phyloP scores from a whole-genome alignment of 1,284 basidiomycete species.

The Apiotrichum gamsii region DNA sequence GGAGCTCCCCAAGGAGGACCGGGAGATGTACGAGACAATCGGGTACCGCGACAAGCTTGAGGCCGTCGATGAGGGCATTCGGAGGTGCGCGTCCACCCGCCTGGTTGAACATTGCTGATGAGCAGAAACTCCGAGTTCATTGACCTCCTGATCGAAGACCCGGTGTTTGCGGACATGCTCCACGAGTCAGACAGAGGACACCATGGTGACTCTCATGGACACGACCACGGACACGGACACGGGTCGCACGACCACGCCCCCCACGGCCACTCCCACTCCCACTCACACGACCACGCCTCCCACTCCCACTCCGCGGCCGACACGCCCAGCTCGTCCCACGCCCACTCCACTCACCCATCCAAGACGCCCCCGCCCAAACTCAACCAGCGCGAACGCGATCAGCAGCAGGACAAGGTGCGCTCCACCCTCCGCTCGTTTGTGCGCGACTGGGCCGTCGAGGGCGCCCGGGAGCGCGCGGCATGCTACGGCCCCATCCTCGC shows the following conservation, averaged over 20 bases:
- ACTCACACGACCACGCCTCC: neutral
- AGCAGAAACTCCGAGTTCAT: slow-evolving; percentile 45
- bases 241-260: slow-evolving; percentile 14
- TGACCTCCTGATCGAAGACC: slow-evolving; percentile 44
- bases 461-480: slow-evolving; percentile 63
- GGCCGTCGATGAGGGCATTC: slow-evolving; percentile 47
- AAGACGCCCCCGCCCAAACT: slow-evolving; percentile 13
- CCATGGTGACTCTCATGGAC: slow-evolving; percentile 9
- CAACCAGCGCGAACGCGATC: slow-evolving; percentile 27
- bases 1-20: slow-evolving; percentile 35
- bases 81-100: slow-evolving; percentile 23
- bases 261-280: neutral
- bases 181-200: no score
- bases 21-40: slow-evolving; percentile 32
- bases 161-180: slow-evolving; percentile 43
- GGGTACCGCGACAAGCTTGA: slow-evolving; percentile 47
- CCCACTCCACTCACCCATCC: no score
- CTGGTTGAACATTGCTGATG: neutral
- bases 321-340: neutral
- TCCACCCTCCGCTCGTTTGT: slow-evolving; percentile 87
- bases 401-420: slow-evolving; percentile 61
- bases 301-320: neutral
- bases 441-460: slow-evolving; percentile 81
- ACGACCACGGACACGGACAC: slow-evolving; percentile 20
- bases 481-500: slow-evolving; percentile 74